Evolutionary conservation across 805 yeast genomes (phyloP), one percentile per base, ranked within the genome.

Genomic region (Saccharomycopsis javanensis): DNA sequence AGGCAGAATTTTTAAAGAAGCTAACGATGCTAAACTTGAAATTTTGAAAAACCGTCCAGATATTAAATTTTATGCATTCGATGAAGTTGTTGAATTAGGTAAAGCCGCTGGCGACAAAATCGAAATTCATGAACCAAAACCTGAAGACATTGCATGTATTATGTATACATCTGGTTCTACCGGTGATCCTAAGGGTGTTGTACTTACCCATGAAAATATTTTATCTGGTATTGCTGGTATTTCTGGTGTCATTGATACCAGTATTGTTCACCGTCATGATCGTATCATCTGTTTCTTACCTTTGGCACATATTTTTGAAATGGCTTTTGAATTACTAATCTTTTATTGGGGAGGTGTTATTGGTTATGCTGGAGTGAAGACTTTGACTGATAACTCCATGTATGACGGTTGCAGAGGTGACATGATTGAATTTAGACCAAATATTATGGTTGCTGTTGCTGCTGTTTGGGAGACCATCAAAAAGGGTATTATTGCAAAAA

Each of bases 401-500:
- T 83, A 80, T 66, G 87, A 94, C 27, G 48, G 48, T 74, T 90
- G 96, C 75, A 74, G 79, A 57, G 92, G 97, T 66, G 99, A 94
- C 71, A 80, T 94, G 75, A 80, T 78, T 57, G 87, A 86, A 67
- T 87, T 90, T 72, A 78, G 82, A 70, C 99, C 99, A 59, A 87
- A 97, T 4, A 72, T 91, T 64, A 87, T 94, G 96, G 97, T 90
- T 63, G 99, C 97, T 71, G 99, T 94, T 57, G 97, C 97, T 16
- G 96, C 98, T 4, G 97, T 94, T 55, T 94, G 97, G 96, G 99
- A 94, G 76, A 79, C 86, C 38, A 88, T 94, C 60, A 86, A 91
- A 71, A 94, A 94, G 76, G 99, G 99, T 59, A 86, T 94, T 59
- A 60, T 88, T 58, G 80, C 80, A 56, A 90, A 91, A 73, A 80